A percentile compares a stretch with the other conserved stretches of the same genome.
Evolutionary conservation across 768 basidiomycete genomes (phyloP).

Genomic region (Trametes villosa): DNA sequence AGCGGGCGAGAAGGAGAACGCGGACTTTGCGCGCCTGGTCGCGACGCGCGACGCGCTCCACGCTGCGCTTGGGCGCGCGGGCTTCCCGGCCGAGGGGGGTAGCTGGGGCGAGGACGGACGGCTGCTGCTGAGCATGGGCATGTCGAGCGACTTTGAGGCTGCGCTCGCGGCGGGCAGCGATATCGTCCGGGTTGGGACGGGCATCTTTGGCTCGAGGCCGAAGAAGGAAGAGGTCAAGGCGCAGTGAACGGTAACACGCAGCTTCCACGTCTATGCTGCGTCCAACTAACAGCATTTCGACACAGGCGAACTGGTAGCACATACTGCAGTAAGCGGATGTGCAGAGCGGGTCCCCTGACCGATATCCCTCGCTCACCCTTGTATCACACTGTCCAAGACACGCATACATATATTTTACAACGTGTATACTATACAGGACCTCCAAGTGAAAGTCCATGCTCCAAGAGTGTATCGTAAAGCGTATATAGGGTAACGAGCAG

Average conservation of each 20-base stretch:
- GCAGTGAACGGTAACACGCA: neutral
- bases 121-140: conserved; percentile 88
- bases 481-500: neutral
- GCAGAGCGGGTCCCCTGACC: no score
- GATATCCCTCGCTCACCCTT: neutral
- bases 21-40: conserved; percentile 77
- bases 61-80: conserved; percentile 41
- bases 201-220: conserved; percentile 80
- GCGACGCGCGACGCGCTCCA: conserved; percentile 65
- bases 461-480: conserved; percentile 2
- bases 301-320: neutral
- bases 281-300: neutral
- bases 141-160: conserved; percentile 93
- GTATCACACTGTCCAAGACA: neutral
- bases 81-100: conserved; percentile 28
- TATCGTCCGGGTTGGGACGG: conserved; percentile 89
- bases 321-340: no score
- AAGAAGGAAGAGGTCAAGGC: conserved; percentile 46
- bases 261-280: neutral
- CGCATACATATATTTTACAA: conserved; percentile 16
- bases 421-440: conserved; percentile 20
- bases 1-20: conserved; percentile 52
- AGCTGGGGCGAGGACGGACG: conserved; percentile 50
- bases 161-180: conserved; percentile 85
- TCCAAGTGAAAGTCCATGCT: conserved; percentile 7